Evolutionary conservation across 2,329 filamentous ascomycete genomes (phyloP).

Genomic region (Dothideomycetidae sp.): DNA sequence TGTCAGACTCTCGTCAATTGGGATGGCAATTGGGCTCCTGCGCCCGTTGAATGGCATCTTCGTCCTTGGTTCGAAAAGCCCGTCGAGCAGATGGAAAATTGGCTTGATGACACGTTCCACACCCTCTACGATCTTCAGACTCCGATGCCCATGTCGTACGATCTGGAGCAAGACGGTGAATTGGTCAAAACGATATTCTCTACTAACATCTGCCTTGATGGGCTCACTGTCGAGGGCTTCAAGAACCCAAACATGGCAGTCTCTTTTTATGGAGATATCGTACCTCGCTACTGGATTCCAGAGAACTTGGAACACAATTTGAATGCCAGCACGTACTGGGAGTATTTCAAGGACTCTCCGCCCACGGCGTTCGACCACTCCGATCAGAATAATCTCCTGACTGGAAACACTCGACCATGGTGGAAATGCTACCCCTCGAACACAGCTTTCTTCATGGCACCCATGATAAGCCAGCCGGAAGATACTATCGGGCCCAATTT

Average conservation of each 20-base stretch:
- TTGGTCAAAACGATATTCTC: slow-evolving; percentile 2
- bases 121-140: background rate
- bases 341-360: slow-evolving; percentile 14
- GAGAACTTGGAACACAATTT: slow-evolving; percentile 13
- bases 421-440: slow-evolving; percentile 17
- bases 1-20: slow-evolving; percentile 29
- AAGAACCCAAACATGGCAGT: background rate
- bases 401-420: slow-evolving; percentile 18
- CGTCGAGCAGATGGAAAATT: slow-evolving; percentile 16
- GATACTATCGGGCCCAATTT: slow-evolving; percentile 18
- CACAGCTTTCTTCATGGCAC: slow-evolving; percentile 9
- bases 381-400: slow-evolving; percentile 13
- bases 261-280: slow-evolving; percentile 13
- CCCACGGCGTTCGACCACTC: slow-evolving; percentile 16
- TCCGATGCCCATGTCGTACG: slow-evolving; percentile 1
- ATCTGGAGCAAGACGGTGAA: background rate
- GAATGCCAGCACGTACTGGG: slow-evolving; percentile 19
- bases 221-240: background rate
- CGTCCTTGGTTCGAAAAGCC: slow-evolving; percentile 20
- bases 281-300: slow-evolving; percentile 21
- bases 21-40: slow-evolving; percentile 32
- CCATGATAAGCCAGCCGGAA: slow-evolving; percentile 12
- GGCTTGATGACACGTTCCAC: slow-evolving; percentile 13
- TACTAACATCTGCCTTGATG: background rate
- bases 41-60: slow-evolving; percentile 34